Evolutionary conservation across 148 eudicot genomes (phyloP).

Genomic region (Rhododendron ovatum): DNA sequence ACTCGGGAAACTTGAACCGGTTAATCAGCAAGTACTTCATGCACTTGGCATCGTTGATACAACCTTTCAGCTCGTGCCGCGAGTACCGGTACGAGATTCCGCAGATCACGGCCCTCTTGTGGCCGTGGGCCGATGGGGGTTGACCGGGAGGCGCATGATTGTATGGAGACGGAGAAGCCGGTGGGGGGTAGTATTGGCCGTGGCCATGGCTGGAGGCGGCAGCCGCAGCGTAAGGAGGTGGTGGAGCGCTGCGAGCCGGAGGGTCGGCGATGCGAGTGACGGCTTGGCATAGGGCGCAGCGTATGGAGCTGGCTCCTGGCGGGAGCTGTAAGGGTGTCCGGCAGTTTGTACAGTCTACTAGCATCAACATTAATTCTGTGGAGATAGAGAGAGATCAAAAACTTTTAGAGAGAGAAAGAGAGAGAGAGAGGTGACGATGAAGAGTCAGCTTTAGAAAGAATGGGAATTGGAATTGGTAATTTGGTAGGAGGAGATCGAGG

Average conservation of each 20-base stretch:
- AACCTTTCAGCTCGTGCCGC: constrained; percentile 28
- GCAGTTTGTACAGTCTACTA: constrained; percentile 38
- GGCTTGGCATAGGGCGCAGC: constrained; percentile 37
- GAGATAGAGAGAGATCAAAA: not conserved
- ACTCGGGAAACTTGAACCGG: constrained; percentile 39
- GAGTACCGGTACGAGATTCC: constrained; percentile 27
- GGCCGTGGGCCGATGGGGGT: constrained; percentile 22
- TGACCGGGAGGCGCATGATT: constrained; percentile 25
- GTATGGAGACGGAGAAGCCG: constrained; percentile 16
- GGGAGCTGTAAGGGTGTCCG: constrained; percentile 33
- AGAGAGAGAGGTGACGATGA: not conserved
- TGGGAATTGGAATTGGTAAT: not conserved
- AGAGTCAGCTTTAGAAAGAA: not conserved
- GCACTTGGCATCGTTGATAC: constrained; percentile 33
- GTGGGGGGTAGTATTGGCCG: not conserved
- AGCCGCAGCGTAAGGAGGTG: not conserved
- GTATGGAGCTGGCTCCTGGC: constrained; percentile 25
- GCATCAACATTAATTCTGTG: constrained; percentile 17
- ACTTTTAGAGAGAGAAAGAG: not conserved
- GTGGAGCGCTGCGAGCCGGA: not conserved
- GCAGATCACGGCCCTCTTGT: constrained; percentile 27
- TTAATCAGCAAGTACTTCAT: constrained; percentile 25
- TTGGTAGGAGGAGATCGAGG: not conserved
- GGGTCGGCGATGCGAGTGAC: constrained; percentile 23
- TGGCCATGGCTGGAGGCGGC: not conserved